A percentile compares a stretch with the other conserved stretches of the same genome.
phyloP scores from a whole-genome alignment of 129 eudicot species.

The Scalesia atractyloides region DNA sequence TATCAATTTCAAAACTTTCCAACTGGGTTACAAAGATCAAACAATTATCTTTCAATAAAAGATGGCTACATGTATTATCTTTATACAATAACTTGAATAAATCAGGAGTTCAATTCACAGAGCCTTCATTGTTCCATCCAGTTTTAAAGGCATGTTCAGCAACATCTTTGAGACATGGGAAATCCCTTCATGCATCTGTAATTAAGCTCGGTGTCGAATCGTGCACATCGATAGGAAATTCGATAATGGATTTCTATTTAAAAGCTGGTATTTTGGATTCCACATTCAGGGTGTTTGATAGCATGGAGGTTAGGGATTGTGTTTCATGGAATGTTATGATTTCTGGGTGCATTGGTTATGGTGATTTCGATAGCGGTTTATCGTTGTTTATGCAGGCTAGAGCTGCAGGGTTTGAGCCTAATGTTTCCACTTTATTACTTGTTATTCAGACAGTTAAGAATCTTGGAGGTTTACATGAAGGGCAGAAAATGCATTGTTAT shows the following conservation, averaged over 20 bases:
- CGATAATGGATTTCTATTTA: constrained; percentile 67
- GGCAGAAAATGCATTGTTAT: constrained; percentile 53
- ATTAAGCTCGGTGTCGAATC: constrained; percentile 65
- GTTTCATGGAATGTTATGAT: constrained; percentile 81
- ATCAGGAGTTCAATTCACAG: constrained; percentile 43
- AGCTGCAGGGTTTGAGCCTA: constrained; percentile 60
- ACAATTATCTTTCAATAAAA: constrained; percentile 32
- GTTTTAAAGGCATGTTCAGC: constrained; percentile 61
- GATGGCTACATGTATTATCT: constrained; percentile 54
- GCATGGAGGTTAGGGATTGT: constrained; percentile 51
- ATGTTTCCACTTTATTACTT: constrained; percentile 67
- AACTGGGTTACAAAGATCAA: constrained; percentile 47
- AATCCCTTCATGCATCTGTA: constrained; percentile 62
- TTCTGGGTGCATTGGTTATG: constrained; percentile 49
- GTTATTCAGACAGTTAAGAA: constrained; percentile 53
- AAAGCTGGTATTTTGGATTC: constrained; percentile 54
- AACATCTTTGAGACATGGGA: constrained; percentile 46
- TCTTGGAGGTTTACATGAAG: constrained; percentile 42
- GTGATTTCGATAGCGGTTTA: constrained; percentile 47
- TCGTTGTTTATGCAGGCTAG: constrained; percentile 53
- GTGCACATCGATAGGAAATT: constrained; percentile 60
- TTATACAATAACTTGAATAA: constrained; percentile 37
- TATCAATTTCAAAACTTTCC: constrained; percentile 37
- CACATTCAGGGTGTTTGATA: constrained; percentile 38
- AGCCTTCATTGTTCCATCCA: constrained; percentile 60